Conservation (phyloP, 306 rosid genomes). For the Sindora glabra region DNA sequence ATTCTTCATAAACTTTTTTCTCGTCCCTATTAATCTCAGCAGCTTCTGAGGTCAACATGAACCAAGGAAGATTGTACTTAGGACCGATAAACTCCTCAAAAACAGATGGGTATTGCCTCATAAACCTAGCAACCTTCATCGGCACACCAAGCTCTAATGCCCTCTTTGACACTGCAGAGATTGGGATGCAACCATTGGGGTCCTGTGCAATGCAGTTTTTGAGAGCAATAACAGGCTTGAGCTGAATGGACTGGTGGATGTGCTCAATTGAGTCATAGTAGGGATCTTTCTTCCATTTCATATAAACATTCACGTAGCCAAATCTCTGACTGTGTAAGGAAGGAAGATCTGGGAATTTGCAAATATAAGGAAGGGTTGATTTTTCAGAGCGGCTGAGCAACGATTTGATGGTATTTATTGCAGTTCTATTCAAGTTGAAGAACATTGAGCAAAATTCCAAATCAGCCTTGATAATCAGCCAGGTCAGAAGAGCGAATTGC, state of each 20-base stretch:
- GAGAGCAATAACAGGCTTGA: conserved; percentile 57
- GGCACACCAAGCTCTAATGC: conserved; percentile 56
- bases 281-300: conserved; percentile 85
- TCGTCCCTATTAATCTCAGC: conserved; percentile 66
- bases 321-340: conserved; percentile 27
- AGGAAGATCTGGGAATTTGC: conserved; percentile 20
- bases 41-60: conserved; percentile 75
- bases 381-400: conserved; percentile 12
- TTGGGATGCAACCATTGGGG: conserved; percentile 67
- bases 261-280: conserved; percentile 67
- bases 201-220: conserved; percentile 59
- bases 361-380: conserved; percentile 1
- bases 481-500: neutral
- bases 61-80: conserved; percentile 72
- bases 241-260: conserved; percentile 54
- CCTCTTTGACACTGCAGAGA: conserved; percentile 67
- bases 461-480: neutral
- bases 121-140: conserved; percentile 58
- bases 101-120: conserved; percentile 79
- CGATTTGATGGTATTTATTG: conserved; percentile 26
- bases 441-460: conserved; percentile 23
- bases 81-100: conserved; percentile 80
- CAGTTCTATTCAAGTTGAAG: conserved; percentile 10
- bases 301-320: conserved; percentile 71
- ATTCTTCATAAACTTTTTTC: conserved; percentile 48